Evolutionary conservation across 1,139 yeast species (phyloP), one percentile per base, ranked within the genome.

Genomic region (Taphrina confusa): DNA sequence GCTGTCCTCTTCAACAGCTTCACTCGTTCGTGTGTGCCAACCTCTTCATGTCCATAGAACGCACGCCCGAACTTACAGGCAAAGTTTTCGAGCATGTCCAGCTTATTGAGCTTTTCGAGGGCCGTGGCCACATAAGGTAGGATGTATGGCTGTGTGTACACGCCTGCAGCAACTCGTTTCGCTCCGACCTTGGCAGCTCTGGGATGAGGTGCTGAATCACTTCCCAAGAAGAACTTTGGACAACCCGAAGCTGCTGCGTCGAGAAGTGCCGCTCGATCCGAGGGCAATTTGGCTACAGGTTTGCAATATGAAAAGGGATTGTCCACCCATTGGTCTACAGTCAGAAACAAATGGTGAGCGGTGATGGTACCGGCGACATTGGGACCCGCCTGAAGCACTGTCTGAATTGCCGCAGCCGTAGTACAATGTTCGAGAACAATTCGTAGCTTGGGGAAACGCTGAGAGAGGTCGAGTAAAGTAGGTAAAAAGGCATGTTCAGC

Each of bases 201-300:
- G 12, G 96, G 95, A 72, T 92, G 98, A 36, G 98, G 98, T 18
- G 98, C 98, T 27, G 96, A 87, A 72, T 92, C 99, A 1, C 96
- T 87, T 3, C 99, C 99, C 70, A 91, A 91, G 76, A 92, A 89
- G 73, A 91, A 94, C 78, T 85, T 91, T 57, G 95, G 89, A 66
- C 86, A 84, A 6, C 97, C 98, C 1, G 94, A 84, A 9, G 88
- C 85, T 1, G 97, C 98, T 34, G 98, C 97, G 39, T 77, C 79
- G 11, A 92, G 80, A 59, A 92, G 75, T 0, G 96, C 92, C 59
- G 82, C 77, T 68, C 87, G 82, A 70, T 92, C 98, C 30, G 76
- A 78, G 27, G 97, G 97, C 40, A 91, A 76, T 72, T 92, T 92
- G 34, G 98, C 98, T 51, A 92, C 98, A 6, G 98, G 99, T 72